Conservation (phyloP, 2,329 filamentous ascomycete genomes). For the Calonectria pteridis region DNA sequence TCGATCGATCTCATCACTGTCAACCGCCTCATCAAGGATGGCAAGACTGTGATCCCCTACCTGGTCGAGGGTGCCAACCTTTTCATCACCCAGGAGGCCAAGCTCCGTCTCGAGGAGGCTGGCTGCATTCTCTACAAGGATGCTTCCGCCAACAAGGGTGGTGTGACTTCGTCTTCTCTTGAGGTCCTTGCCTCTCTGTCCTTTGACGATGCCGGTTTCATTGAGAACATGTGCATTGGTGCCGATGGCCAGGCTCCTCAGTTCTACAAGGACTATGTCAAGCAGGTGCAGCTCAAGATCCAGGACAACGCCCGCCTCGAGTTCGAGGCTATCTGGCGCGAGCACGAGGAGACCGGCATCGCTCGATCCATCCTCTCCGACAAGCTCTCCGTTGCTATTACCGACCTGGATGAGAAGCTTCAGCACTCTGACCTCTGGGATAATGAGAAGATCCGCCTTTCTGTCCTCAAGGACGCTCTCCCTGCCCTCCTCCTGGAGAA, state of each 20-base stretch:
- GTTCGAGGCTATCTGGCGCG: slow-evolving; percentile 98
- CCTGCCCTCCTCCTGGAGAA: slow-evolving; percentile 87
- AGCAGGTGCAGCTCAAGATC: slow-evolving; percentile 90
- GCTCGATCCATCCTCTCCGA: slow-evolving; percentile 91
- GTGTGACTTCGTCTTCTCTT: slow-evolving; percentile 95
- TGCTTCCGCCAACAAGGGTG: slow-evolving; percentile 97
- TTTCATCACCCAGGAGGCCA: slow-evolving; percentile 98
- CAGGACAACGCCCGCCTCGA: slow-evolving; percentile 91
- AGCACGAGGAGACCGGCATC: slow-evolving; percentile 84
- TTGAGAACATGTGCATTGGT: slow-evolving; percentile 93
- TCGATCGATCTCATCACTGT: slow-evolving; percentile 94
- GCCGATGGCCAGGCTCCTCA: slow-evolving; percentile 77
- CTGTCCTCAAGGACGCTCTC: slow-evolving; percentile 86
- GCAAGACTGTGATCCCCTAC: slow-evolving; percentile 89
- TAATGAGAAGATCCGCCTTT: slow-evolving; percentile 80
- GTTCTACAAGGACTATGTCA: slow-evolving; percentile 95
- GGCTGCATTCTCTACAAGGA: slow-evolving; percentile 98
- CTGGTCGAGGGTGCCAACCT: slow-evolving; percentile 98
- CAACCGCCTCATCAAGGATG: slow-evolving; percentile 88
- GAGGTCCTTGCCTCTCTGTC: slow-evolving; percentile 95
- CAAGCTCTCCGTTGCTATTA: slow-evolving; percentile 91
- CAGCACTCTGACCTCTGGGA: slow-evolving; percentile 94
- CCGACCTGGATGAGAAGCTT: slow-evolving; percentile 95
- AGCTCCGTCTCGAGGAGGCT: slow-evolving; percentile 93
- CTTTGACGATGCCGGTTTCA: slow-evolving; percentile 91